Evolutionary conservation across 306 rosid species (phyloP), one percentile per base, ranked within the genome.

Genomic region (Bauhinia variegata): DNA sequence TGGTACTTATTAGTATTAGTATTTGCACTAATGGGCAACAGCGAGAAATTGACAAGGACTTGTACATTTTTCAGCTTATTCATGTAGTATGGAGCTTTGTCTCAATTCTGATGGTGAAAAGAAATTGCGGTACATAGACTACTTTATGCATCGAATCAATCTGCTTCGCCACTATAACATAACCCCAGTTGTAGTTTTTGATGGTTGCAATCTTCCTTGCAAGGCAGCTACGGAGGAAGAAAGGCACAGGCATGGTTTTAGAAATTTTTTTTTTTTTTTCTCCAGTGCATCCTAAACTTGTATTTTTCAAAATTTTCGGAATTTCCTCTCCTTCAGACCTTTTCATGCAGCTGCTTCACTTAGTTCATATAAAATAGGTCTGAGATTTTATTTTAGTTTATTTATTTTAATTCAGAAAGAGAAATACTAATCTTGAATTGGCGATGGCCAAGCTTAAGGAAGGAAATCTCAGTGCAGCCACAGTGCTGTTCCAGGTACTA

Each of bases 51-150:
- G 63, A 75, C 54, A 50, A 51, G 34, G 4, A 1, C 6, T 68
- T 72, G 31, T 72, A 38, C 4, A 50, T 59, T 77, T 36, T 69
- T 52, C 91, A 92, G 96, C 98, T 54, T 89, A 92, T 89, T 89
- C 96, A 7, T 92, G 96, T 74, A 89, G 98, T 65, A 83, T 87
- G 98, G 98, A 89, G 78, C 89, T 89, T 46, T 87, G 96, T 79
- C 73, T 92, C 6, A 73, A 87, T 69, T 82, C 89, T 15, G 73
- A 86, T 52, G 49, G 87, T 52, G 88, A 76, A 60, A 89, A 57
- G 83, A 92, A 86, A 63, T 58, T 71, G 70, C 78, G 90, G 31
- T 92, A 89, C 59, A 71, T 89, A 58, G 96, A 92, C 17, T 92
- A 89, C 72, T 89, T 86, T 74, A 89, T 92, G 89, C 82, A 84